A percentile compares a stretch with the other conserved stretches of the same genome.
phyloP scores from a whole-genome alignment of 805 yeast species.

The Wickerhamomyces chaumierensis region DNA sequence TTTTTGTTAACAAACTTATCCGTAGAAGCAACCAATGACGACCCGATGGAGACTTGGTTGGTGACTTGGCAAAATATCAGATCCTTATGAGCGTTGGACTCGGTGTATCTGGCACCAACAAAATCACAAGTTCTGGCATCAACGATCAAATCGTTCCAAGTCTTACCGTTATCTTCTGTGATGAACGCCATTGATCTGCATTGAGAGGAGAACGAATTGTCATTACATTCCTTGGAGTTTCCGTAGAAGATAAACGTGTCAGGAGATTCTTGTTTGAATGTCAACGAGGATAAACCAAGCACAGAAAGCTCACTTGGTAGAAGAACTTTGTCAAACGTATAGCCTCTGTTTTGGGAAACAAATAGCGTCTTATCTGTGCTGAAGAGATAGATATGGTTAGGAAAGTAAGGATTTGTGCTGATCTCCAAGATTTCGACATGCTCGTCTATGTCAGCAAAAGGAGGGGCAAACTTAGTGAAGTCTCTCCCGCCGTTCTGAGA shows the following conservation, averaged over 20 bases:
- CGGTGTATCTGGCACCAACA: constrained; percentile 36
- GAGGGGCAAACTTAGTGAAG: constrained; percentile 4
- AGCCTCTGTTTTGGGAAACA: constrained; percentile 61
- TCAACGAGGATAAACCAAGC: constrained; percentile 33
- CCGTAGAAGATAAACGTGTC: constrained; percentile 60
- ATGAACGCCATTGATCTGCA: constrained; percentile 52
- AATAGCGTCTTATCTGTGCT: constrained; percentile 22
- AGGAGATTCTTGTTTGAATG: constrained; percentile 46
- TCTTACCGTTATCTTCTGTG: constrained; percentile 55
- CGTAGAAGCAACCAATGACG: constrained; percentile 20
- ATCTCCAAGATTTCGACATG: constrained; percentile 34
- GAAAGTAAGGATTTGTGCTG: constrained; percentile 43
- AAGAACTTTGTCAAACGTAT: constrained; percentile 27
- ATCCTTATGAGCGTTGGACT: constrained; percentile 28
- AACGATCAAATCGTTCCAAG: constrained; percentile 41
- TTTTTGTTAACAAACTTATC: constrained; percentile 15
- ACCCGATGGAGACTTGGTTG: constrained; percentile 14
- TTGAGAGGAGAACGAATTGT: constrained; percentile 4
- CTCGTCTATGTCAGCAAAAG: neutral
- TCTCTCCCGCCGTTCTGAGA: constrained; percentile 41
- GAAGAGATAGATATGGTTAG: constrained; percentile 29
- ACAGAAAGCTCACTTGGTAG: constrained; percentile 35
- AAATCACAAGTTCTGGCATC: constrained; percentile 55
- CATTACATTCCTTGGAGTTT: constrained; percentile 36
- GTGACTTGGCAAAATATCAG: constrained; percentile 53